Conservation (phyloP, 1,139 yeast genomes). For the Yamadazyma oceani region DNA sequence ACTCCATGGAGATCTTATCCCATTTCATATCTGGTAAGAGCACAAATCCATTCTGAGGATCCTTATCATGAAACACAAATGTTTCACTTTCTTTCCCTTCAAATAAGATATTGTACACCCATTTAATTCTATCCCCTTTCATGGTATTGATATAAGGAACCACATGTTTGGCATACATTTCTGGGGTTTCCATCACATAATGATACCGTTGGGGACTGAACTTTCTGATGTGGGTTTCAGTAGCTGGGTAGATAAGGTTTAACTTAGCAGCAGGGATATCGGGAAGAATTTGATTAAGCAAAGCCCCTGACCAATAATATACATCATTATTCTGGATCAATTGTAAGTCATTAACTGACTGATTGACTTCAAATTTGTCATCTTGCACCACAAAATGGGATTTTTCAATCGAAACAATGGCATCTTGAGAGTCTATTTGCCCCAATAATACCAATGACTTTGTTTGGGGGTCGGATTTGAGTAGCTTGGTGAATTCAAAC, state of each 20-base stretch:
- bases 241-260: slow-evolving; percentile 86
- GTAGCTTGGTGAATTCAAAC: slow-evolving; percentile 43
- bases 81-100: slow-evolving; percentile 85
- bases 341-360: slow-evolving; percentile 33
- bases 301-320: slow-evolving; percentile 74
- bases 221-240: slow-evolving; percentile 79
- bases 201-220: slow-evolving; percentile 59
- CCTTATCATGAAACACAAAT: slow-evolving; percentile 62
- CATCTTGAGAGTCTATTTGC: slow-evolving; percentile 52
- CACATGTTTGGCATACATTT: slow-evolving; percentile 59
- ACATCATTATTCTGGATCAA: slow-evolving; percentile 72
- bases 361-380: slow-evolving; percentile 17
- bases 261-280: slow-evolving; percentile 65
- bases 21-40: slow-evolving; percentile 86
- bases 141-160: slow-evolving; percentile 75
- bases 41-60: slow-evolving; percentile 55
- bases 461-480: slow-evolving; percentile 60
- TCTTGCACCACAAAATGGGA: slow-evolving; percentile 51
- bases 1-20: slow-evolving; percentile 73
- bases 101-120: slow-evolving; percentile 86
- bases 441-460: slow-evolving; percentile 72
- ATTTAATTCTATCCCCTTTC: slow-evolving; percentile 75
- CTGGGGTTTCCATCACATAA: slow-evolving; percentile 78
- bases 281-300: slow-evolving; percentile 46
- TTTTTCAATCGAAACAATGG: slow-evolving; percentile 76